Base-by-base conservation (phyloP, 2,329 filamentous ascomycete species). In the Amylocarpus encephaloides region DNA sequence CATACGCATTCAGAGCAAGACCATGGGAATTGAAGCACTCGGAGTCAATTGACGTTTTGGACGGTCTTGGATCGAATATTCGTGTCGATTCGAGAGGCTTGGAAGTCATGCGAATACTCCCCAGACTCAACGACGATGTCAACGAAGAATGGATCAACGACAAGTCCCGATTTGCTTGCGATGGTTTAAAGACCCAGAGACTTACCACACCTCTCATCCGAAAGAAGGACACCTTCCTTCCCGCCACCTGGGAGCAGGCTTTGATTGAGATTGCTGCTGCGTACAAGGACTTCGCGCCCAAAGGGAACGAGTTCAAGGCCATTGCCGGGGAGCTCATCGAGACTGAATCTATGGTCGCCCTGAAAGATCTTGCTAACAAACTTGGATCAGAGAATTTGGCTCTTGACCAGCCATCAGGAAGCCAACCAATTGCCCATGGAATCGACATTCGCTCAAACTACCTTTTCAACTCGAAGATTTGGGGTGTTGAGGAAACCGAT, bases 61-160 rank as follows among this genome's bases (percentile, higher is more conserved):
- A 98, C 65, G 93, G 82, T 38, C 75, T 98, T 54, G 93, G 93
- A 53, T 96, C 92, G 51, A 95, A 94, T 68, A 94, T 98, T 63
- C 85, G 93, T 40, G 84, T 97, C 40, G 93, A 98, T 71, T 86
- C 90, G 51, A 83, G 93, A 65, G 93, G 93, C 52, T 76, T 96
- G 59, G 91, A 97, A 73, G 92, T 98, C 46, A 95, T 98, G 91
- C 85, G 93, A 62, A 79, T 98, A 53, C 68, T 96, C 13, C 93
- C 93, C 52, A 82, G 93, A 63, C 78, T 98, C 54, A 98, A 98
- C 68, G 93, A 98, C 67, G 91, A 97, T 64, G 83, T 98, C 63
- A 98, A 98, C 70, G 93, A 98, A 74, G 93, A 98, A 71, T 98
- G 93, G 93, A 97, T 98, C 70, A 93, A 97, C 71, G 93, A 98